Evolutionary conservation across 2,329 filamentous ascomycete species (phyloP).

Genomic region (Metarhizium humberi): DNA sequence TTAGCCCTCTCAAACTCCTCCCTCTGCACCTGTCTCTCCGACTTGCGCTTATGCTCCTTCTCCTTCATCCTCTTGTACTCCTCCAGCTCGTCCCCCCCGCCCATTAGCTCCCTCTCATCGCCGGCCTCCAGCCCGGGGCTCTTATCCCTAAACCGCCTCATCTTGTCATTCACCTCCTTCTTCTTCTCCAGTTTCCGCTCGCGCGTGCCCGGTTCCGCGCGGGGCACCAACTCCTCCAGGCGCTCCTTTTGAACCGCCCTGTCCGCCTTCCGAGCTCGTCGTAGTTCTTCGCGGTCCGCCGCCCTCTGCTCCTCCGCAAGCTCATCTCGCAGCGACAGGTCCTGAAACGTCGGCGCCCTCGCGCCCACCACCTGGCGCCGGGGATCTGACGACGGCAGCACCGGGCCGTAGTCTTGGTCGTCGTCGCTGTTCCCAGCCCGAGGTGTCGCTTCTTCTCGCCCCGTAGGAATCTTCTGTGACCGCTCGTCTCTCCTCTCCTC

Average conservation of each 20-base stretch:
- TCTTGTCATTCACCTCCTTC: constrained; percentile 59
- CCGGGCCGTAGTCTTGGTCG: constrained; percentile 48
- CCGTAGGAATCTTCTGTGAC: neutral
- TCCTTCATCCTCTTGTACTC: constrained; percentile 62
- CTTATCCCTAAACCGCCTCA: constrained; percentile 63
- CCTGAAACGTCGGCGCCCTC: constrained; percentile 61
- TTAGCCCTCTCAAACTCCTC: constrained; percentile 73
- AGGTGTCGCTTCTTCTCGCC: neutral
- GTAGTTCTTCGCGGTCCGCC: constrained; percentile 45
- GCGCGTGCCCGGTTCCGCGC: constrained; percentile 71
- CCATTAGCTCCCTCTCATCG: constrained; percentile 70
- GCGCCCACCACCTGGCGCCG: constrained; percentile 34
- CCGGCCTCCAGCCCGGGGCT: constrained; percentile 47
- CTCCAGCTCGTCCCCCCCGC: constrained; percentile 52
- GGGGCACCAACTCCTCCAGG: constrained; percentile 73
- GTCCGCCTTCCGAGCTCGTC: constrained; percentile 53
- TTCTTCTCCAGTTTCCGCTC: constrained; percentile 86
- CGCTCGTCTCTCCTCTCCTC: constrained; percentile 8
- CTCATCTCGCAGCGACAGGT: constrained; percentile 56
- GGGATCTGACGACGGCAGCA: constrained; percentile 15
- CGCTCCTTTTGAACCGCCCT: constrained; percentile 58
- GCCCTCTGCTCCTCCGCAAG: constrained; percentile 38
- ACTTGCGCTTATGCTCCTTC: constrained; percentile 63
- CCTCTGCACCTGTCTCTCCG: constrained; percentile 70
- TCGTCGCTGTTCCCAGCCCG: constrained; percentile 13